These are phyloP conservation scores for Cynara cardunculus DNA, from an alignment of 129 eudicot genomes.

Conservation along the genomic window DNA sequence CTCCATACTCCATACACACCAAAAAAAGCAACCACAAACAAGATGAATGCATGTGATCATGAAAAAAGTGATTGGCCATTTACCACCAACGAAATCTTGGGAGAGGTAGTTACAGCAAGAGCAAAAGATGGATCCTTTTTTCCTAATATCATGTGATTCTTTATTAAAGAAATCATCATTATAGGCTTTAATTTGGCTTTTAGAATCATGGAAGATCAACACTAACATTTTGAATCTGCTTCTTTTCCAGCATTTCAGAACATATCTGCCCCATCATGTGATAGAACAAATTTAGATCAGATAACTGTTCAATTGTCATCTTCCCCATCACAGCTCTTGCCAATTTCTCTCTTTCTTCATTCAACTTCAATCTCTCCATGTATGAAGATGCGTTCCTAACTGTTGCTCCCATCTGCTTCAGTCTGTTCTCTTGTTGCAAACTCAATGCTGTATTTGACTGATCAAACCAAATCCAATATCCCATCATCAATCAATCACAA, in stretches of 20 bases:
- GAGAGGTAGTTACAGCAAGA: slow-evolving; percentile 1
- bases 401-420: slow-evolving; percentile 71
- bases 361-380: slow-evolving; percentile 35
- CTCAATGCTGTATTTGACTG: slow-evolving; percentile 72
- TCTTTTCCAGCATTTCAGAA: slow-evolving; percentile 51
- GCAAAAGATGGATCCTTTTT: slow-evolving; percentile 13
- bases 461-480: neutral
- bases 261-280: slow-evolving; percentile 62
- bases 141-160: slow-evolving; percentile 17
- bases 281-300: slow-evolving; percentile 57
- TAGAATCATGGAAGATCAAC: slow-evolving; percentile 19
- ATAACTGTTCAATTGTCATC: slow-evolving; percentile 56
- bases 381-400: slow-evolving; percentile 56
- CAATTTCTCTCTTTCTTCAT: slow-evolving; percentile 49
- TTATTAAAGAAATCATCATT: neutral
- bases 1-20: neutral
- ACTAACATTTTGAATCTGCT: slow-evolving; percentile 32
- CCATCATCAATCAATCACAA: neutral
- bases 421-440: slow-evolving; percentile 52
- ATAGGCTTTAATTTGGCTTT: neutral
- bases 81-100: neutral
- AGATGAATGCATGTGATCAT: slow-evolving; percentile 13
- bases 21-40: neutral
- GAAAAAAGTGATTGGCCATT: neutral
- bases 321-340: slow-evolving; percentile 54